These are phyloP conservation scores for Lodderomyces elongisporus DNA, from an alignment of 1,139 yeast species.

Conservation along the genomic window DNA sequence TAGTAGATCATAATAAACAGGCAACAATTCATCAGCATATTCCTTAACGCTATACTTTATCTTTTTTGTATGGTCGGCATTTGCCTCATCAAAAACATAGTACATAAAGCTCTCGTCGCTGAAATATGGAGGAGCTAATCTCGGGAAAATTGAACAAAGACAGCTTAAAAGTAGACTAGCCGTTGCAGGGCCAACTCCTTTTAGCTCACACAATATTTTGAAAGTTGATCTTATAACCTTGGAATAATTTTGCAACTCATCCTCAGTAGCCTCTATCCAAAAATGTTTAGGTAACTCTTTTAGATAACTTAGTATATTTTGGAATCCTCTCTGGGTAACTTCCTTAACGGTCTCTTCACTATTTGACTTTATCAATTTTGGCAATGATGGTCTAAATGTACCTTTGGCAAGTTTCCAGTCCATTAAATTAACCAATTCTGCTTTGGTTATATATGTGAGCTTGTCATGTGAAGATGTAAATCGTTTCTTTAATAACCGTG, in stretches of 20 bases:
- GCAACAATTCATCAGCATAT: slow-evolving; percentile 32
- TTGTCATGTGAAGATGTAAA: slow-evolving; percentile 13
- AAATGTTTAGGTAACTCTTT: slow-evolving; percentile 6
- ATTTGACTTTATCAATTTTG: slow-evolving; percentile 38
- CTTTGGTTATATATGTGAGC: slow-evolving; percentile 26
- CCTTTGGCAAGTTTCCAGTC: slow-evolving; percentile 51
- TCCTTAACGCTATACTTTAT: slow-evolving; percentile 42
- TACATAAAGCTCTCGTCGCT: slow-evolving; percentile 44
- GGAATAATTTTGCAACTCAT: slow-evolving; percentile 14
- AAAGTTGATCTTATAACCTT: slow-evolving; percentile 20
- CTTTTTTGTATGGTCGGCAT: slow-evolving; percentile 18
- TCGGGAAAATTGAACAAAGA: slow-evolving; percentile 16
- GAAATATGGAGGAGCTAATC: slow-evolving; percentile 41
- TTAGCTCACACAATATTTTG: slow-evolving; percentile 28
- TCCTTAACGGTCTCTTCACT: slow-evolving; percentile 21
- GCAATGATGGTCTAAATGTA: slow-evolving; percentile 41
- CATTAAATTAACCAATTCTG: slow-evolving; percentile 37
- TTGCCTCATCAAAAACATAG: slow-evolving; percentile 26
- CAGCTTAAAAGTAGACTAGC: slow-evolving; percentile 41
- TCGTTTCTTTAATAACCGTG: slow-evolving; percentile 19
- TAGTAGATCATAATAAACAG: slow-evolving; percentile 19
- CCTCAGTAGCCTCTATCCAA: slow-evolving; percentile 10
- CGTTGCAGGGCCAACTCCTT: slow-evolving; percentile 51
- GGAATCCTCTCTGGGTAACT: slow-evolving; percentile 27
- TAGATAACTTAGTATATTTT: slow-evolving; percentile 18